A percentile compares a stretch with the other conserved stretches of the same genome.
Evolutionary conservation across 108 stramenopile genomes (phyloP).

Genomic region (Aurantiochytrium sp.): DNA sequence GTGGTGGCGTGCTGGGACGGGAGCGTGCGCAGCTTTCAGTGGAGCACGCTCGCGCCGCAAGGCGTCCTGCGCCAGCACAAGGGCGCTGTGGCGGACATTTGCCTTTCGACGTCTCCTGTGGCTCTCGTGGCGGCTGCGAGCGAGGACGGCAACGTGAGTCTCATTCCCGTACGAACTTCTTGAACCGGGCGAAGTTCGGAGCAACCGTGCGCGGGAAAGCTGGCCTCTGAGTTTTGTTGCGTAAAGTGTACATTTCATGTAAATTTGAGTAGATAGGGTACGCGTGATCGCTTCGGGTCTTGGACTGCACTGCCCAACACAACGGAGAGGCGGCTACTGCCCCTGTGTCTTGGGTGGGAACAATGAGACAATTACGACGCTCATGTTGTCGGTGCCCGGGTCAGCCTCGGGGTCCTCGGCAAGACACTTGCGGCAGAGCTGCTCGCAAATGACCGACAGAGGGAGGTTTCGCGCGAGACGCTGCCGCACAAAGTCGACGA

Average conservation of each 20-base stretch:
- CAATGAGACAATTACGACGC: conserved; percentile 33
- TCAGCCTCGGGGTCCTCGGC: conserved; percentile 29
- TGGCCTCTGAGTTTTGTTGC: too few species aligned
- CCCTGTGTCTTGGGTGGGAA: not conserved
- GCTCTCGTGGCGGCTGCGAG: not conserved
- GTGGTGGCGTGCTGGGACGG: not conserved
- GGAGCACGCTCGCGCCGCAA: not conserved
- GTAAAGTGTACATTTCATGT: too few species aligned
- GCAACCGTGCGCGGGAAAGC: too few species aligned
- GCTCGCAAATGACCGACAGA: not conserved
- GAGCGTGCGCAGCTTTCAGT: not conserved
- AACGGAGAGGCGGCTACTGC: not conserved
- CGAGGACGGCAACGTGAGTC: not conserved
- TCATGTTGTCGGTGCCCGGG: conserved; percentile 52
- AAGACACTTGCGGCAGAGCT: not conserved
- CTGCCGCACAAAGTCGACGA: conserved; percentile 71
- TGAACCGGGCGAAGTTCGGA: too few species aligned
- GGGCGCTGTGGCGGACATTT: not conserved
- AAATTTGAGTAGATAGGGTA: too few species aligned
- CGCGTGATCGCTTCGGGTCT: too few species aligned
- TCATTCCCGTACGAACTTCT: not conserved
- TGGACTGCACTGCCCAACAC: not conserved
- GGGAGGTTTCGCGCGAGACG: conserved; percentile 47
- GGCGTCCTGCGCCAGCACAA: not conserved
- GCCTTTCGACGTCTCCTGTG: not conserved